phyloP scores from a whole-genome alignment of 371 early-diverging fungal species.

The Syncephalis plumigaleata region DNA sequence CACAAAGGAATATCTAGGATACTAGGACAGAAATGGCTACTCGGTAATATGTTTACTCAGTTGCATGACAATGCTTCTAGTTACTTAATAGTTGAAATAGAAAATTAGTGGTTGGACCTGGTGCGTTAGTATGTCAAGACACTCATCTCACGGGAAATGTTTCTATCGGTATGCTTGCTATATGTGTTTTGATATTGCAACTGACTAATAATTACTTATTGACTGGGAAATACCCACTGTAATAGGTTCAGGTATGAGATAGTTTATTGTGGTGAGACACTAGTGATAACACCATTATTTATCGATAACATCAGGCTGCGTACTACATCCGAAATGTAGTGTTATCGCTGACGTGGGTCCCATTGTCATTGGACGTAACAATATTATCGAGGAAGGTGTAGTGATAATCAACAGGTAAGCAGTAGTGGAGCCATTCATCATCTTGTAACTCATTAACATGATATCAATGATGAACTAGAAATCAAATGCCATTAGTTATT shows the following conservation, averaged over 20 bases:
- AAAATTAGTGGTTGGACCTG: slow-evolving; percentile 18
- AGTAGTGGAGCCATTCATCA: slow-evolving; percentile 3
- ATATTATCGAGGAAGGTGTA: slow-evolving; percentile 58
- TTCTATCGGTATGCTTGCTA: slow-evolving; percentile 23
- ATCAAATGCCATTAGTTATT: slow-evolving; percentile 29
- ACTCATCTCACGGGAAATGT: slow-evolving; percentile 39
- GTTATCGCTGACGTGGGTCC: slow-evolving; percentile 51
- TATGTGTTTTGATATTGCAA: neutral
- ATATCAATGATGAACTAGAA: slow-evolving; percentile 5
- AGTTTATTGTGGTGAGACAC: neutral
- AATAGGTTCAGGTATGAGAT: neutral
- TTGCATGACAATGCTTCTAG: too few species aligned
- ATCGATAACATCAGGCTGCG: neutral
- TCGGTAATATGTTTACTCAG: too few species aligned
- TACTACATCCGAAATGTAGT: slow-evolving; percentile 44
- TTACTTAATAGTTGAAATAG: neutral
- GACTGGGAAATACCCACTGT: neutral
- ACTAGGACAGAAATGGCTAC: too few species aligned
- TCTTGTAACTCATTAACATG: neutral
- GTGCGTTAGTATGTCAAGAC: slow-evolving; percentile 44
- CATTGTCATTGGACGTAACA: slow-evolving; percentile 51
- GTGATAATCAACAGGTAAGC: slow-evolving; percentile 50
- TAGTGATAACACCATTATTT: neutral
- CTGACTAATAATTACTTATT: neutral
- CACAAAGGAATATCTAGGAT: too few species aligned